phyloP scores from a whole-genome alignment of 2,329 filamentous ascomycete species.

The Phyllosticta capitalensis region DNA sequence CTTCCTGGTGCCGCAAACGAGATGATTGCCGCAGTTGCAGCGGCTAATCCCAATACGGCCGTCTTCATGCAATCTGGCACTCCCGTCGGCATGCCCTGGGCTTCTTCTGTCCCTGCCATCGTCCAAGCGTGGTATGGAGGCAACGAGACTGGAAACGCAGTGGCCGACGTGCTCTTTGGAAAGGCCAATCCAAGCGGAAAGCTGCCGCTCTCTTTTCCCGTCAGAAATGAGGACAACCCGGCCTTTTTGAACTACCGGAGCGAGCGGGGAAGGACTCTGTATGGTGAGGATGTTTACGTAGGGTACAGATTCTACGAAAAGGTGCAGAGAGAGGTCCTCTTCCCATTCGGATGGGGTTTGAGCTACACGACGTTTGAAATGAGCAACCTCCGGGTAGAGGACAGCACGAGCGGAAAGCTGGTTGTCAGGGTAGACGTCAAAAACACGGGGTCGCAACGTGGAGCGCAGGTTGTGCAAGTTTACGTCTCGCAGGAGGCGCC shows the following conservation, averaged over 20 bases:
- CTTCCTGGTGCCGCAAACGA: constrained; percentile 52
- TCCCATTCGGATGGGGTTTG: constrained; percentile 54
- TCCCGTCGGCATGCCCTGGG: constrained; percentile 60
- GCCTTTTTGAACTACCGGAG: constrained; percentile 60
- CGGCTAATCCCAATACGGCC: constrained; percentile 54
- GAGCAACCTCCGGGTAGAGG: neutral
- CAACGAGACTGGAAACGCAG: constrained; percentile 72
- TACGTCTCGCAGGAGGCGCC: constrained; percentile 51
- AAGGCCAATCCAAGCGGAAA: constrained; percentile 53
- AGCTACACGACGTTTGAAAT: constrained; percentile 50
- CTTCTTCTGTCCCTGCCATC: constrained; percentile 51
- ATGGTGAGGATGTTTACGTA: constrained; percentile 17
- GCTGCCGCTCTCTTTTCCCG: constrained; percentile 54
- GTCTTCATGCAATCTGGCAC: constrained; percentile 59
- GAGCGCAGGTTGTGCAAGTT: constrained; percentile 56
- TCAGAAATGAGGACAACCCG: constrained; percentile 52
- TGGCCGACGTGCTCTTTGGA: constrained; percentile 56
- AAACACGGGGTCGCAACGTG: constrained; percentile 44
- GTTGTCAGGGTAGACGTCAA: constrained; percentile 37
- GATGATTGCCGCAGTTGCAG: constrained; percentile 37
- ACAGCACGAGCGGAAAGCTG: neutral
- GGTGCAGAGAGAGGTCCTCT: constrained; percentile 48
- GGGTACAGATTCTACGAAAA: constrained; percentile 42
- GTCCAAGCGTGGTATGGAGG: constrained; percentile 72
- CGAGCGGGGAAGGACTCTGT: constrained; percentile 39